phyloP scores from a whole-genome alignment of 1,139 yeast genomes.

The Suhomyces guaymorum region DNA sequence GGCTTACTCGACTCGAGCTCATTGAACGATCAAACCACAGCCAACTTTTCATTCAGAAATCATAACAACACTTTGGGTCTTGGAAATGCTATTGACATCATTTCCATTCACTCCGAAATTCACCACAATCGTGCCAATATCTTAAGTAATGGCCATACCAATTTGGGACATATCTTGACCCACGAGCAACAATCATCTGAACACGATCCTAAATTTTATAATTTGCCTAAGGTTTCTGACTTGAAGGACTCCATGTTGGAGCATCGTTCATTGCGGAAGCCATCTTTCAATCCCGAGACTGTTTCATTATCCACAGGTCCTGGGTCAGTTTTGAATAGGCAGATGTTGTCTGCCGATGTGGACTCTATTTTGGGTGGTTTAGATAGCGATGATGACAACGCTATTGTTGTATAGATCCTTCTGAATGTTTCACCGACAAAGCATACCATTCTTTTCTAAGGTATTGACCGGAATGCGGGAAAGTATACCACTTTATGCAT shows the following conservation, averaged over 20 bases:
- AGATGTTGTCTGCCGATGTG: constrained; percentile 36
- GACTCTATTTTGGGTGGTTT: constrained; percentile 40
- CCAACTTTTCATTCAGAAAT: constrained; percentile 8
- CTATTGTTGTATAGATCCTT: constrained; percentile 35
- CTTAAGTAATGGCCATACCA: constrained; percentile 1
- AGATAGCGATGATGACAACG: constrained; percentile 38
- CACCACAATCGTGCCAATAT: constrained; percentile 17
- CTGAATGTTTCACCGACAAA: too few species aligned
- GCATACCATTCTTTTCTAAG: too few species aligned
- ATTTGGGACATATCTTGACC: not conserved
- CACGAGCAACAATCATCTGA: constrained; percentile 10
- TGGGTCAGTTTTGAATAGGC: constrained; percentile 36
- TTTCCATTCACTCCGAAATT: constrained; percentile 44
- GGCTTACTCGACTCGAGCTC: constrained; percentile 1
- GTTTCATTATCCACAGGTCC: constrained; percentile 19
- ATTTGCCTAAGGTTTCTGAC: constrained; percentile 48
- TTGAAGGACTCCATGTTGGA: constrained; percentile 42
- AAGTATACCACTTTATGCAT: too few species aligned
- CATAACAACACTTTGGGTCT: constrained; percentile 30
- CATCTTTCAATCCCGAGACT: constrained; percentile 11
- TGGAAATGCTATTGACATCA: constrained; percentile 45
- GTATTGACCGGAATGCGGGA: too few species aligned
- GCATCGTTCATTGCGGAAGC: constrained; percentile 12
- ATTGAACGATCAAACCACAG: constrained; percentile 7
- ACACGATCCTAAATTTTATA: constrained; percentile 14